Evolutionary conservation across 2,329 filamentous ascomycete genomes (phyloP), one percentile per base, ranked within the genome.

Genomic region (Botrytis paeoniae): DNA sequence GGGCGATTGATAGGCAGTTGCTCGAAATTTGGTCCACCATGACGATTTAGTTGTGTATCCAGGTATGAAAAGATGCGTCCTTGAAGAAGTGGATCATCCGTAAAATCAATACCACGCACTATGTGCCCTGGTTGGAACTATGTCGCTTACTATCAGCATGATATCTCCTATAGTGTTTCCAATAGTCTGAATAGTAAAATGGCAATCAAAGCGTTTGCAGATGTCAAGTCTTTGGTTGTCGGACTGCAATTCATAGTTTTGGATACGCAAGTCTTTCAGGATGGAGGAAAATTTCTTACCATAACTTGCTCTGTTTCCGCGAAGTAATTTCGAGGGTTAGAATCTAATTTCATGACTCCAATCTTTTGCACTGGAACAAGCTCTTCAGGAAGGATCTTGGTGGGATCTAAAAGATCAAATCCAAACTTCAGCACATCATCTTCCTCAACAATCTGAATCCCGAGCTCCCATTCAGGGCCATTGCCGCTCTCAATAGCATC

Each of bases 1-100:
- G 81, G 73, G 70, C 75, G 70, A 69, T 82, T 80, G 74, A 87
- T 83, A 0, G 87, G 87, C 0, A 89, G 77, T 76, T 89, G 87
- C 77, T 88, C 86, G 79, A 88, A 89, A 80, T 89, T 89, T 75
- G 82, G 83, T 51, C 71, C 70, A 22, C 87, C 87, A 29, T 89
- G 77, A n/a, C 86, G 85, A 80, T 88, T 86, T 65, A 85, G 85
- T 78, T 88, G 86, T 0, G 86, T 89, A 77, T 92, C 90, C 12
- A 89, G 86, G 82, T 92, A 92, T 2, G 89, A 91, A 84, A 91
- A 92, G 51, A 92, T 85, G 69, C 90, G 88, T 45, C 86, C 87
- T 80, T 92, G 90, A 3, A 92, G 83, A 51, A 92, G 88, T 0
- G 90, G 90, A 76, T 93, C 90, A 75, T 89, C 89, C 3, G 89